Base-by-base conservation (phyloP, 1,284 basidiomycete species). In the Mycena citricolor region DNA sequence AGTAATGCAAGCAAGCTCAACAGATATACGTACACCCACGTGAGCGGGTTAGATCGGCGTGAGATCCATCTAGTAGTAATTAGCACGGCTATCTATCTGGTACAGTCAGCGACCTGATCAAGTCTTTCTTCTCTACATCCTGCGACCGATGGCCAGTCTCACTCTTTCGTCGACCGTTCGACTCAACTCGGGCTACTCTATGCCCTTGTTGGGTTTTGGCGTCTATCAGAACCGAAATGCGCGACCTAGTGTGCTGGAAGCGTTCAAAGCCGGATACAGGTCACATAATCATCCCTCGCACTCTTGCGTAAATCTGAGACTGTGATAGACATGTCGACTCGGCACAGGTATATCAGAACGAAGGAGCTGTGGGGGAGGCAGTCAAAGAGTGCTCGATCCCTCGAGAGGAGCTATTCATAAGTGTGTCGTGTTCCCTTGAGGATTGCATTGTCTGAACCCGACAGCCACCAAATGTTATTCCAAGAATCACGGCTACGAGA, bases 171-270 rank as follows among this genome's bases (percentile, higher is more conserved):
- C 67, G 5, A 55, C 58, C 17, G 51, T 67, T 24, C 59, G 56
- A 39, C 63, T 73, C 46, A 62, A 66, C 37, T 68, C 69, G 57
- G 70, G 70, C 70, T 66, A 76, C 59, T 42, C 59, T 22, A 82
- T 93, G 65, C 90, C 90, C 31, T 63, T 78, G n/a, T 71, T 94
- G 1, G 90, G 90, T 1, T 82, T 91, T 42, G 90, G 90, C 12
- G 86, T 92, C 10, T 94, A 85, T 58, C 77, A 84, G 57, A 85
- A 86, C 66, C 71, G 79, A 52, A 74, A 78, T 38, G 63, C 79
- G 19, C 71, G 68, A 23, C 60, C 74, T 0, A 81, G 83, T 8
- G 77, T 82, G n/a, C 60, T 81, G 17, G 75, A 81, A 32, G 90
- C 90, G 2, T 64, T 93, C 52, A 73, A 76, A 49, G 74, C 69